Evolutionary conservation across 2,329 filamentous ascomycete genomes (phyloP), one percentile per base, ranked within the genome.

Genomic region (Trichophyton verrucosum): DNA sequence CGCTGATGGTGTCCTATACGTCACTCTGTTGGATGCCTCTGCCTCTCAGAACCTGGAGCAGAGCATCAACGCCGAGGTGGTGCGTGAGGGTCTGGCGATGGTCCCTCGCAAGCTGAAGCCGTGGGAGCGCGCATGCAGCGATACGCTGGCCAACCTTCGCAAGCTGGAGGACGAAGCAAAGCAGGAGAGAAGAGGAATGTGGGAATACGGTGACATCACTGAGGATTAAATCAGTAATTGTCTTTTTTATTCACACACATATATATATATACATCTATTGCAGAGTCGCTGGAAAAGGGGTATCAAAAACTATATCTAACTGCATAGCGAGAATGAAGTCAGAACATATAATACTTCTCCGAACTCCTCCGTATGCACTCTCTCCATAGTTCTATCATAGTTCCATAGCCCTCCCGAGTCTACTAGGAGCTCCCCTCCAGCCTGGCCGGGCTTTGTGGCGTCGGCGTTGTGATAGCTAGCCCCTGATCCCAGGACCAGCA

Each of bases 161-260:
- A 82, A 87, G 73, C 82, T 87, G 58, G 87, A 95, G 78, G 80
- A 81, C 40, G 80, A 86, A 73, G 92, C 92, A 3, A 96, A 95
- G 82, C 79, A 82, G 60, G 85, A 86, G 61, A 84, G 91, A 64
- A 80, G 85, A 66, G 94, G 94, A 49, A 94, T 96, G 82, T 99
- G 92, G 91, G 94, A 99, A 81, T 99, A 97, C 75, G 94, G 94
- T 67, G 94, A 97, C 73, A 81, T 96, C 70, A 95, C 90, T 13
- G 91, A 96, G 78, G 90, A 95, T 70, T 91, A 84, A 64, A 62
- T 36, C 11, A 20, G n/a, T 24, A 24, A 17, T 13, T 24, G 9
- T 13, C 49, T 30, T 9, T 24, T 13, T 53, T 15, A 15, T 49
- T 44, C 13, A 15, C 3, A 46, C 4, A 17, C 2, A 3, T 3